Evolutionary conservation across 2,329 filamentous ascomycete genomes (phyloP).

Genomic region (Xylaria sp.): DNA sequence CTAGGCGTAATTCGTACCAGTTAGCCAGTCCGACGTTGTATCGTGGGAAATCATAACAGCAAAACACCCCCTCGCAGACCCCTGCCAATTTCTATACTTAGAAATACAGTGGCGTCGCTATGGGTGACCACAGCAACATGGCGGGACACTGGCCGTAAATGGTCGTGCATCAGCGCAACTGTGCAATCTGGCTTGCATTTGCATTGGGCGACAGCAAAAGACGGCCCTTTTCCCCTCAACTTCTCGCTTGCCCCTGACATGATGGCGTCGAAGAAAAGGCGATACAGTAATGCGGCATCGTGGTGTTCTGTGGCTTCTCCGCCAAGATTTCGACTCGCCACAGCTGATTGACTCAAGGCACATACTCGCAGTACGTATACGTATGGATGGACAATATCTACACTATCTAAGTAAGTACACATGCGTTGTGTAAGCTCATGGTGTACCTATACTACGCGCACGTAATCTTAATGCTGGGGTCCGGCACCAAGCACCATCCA

Average conservation of each 20-base stretch:
- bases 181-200: conserved; percentile 22
- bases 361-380: background rate
- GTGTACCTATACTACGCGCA: no score
- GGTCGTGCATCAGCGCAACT: conserved; percentile 18
- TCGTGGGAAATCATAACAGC: conserved; percentile 9
- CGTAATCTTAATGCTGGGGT: background rate
- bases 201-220: conserved; percentile 10
- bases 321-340: background rate
- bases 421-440: no score
- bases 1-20: background rate
- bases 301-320: background rate
- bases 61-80: conserved; percentile 1
- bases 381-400: no score
- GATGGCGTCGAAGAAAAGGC: background rate
- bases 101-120: conserved; percentile 10
- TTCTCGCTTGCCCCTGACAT: conserved; percentile 5
- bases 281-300: background rate
- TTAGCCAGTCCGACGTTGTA: conserved; percentile 8
- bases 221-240: conserved; percentile 1
- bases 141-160: conserved; percentile 9
- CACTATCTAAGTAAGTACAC: no score
- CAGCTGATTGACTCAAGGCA: background rate
- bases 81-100: conserved; percentile 25
- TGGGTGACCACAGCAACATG: conserved; percentile 15
- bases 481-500: no score